Percentiles rank a stretch among this genome's conserved stretches.
Conservation (phyloP, 2,329 filamentous ascomycete species). For the Parasarocladium wereldwijsianum region DNA sequence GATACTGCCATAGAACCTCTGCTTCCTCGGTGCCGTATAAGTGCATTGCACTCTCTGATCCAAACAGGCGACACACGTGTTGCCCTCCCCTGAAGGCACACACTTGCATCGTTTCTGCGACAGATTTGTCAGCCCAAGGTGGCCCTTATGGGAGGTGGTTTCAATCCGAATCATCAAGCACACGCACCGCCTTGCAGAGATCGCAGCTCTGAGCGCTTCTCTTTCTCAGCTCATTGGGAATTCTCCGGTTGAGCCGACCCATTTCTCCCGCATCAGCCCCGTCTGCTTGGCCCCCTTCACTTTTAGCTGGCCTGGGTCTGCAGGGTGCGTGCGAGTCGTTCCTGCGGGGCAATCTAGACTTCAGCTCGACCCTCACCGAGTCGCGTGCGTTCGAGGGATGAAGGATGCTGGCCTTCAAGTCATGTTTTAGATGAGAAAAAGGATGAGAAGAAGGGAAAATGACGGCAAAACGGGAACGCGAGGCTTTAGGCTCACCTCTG, state of each 20-base stretch:
- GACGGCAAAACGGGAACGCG: no score
- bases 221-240: slow-evolving; percentile 20
- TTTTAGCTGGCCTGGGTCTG: no score
- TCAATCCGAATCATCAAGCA: slow-evolving; percentile 1
- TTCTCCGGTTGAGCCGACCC: slow-evolving; percentile 11
- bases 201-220: slow-evolving; percentile 21
- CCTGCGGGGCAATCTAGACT: no score
- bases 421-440: no score
- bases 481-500: no score
- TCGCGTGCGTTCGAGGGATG: no score
- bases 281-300: no score
- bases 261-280: no score
- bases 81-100: slow-evolving; percentile 14
- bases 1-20: slow-evolving; percentile 21
- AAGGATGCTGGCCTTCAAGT: no score
- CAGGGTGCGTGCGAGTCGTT: no score
- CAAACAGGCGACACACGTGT: slow-evolving; percentile 17
- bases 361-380: no score
- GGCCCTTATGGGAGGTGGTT: neutral
- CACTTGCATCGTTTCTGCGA: slow-evolving; percentile 20
- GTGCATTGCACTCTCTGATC: slow-evolving; percentile 18
- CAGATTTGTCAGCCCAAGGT: neutral
- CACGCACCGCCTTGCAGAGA: slow-evolving; percentile 17
- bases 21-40: slow-evolving; percentile 19
- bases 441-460: no score